These are phyloP conservation scores for Dothideomycetidae sp. DNA, from an alignment of 2,329 filamentous ascomycete species.

Conservation along the genomic window DNA sequence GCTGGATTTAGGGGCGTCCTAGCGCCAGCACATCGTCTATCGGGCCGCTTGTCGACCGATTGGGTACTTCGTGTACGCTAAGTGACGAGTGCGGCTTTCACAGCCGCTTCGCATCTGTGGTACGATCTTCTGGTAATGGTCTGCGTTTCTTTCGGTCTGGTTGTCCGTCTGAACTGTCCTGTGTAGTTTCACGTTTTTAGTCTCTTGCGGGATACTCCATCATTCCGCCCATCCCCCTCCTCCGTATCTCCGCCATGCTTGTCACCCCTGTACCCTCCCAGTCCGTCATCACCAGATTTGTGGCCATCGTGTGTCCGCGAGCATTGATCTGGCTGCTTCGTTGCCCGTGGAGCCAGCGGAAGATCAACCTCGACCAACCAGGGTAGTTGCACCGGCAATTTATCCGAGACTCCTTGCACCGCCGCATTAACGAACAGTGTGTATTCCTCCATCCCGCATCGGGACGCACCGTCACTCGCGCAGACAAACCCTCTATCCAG, in stretches of 20 bases:
- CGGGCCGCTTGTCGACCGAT: no score
- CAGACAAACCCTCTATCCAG: conserved; percentile 10
- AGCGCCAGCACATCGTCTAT: no score
- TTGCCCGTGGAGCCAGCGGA: conserved; percentile 8
- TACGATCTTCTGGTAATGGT: no score
- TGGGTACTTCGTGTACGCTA: no score
- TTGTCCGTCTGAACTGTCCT: no score
- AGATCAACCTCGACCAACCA: conserved; percentile 42
- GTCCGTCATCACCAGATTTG: no score
- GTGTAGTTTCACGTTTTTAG: no score
- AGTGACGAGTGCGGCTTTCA: no score
- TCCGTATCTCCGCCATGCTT: neutral
- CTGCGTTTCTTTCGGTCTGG: no score
- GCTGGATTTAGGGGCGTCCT: no score
- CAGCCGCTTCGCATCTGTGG: no score
- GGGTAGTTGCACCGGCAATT: conserved; percentile 33
- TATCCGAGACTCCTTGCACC: conserved; percentile 30
- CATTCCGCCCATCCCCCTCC: neutral
- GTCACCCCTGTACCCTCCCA: neutral
- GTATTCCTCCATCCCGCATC: conserved; percentile 24
- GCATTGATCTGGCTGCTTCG: neutral
- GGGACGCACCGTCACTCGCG: neutral
- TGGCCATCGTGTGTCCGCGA: neutral
- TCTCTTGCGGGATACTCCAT: no score
- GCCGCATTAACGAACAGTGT: conserved; percentile 49